Base-by-base conservation (phyloP, 345 rosid species). In the Euphorbia peplus region DNA sequence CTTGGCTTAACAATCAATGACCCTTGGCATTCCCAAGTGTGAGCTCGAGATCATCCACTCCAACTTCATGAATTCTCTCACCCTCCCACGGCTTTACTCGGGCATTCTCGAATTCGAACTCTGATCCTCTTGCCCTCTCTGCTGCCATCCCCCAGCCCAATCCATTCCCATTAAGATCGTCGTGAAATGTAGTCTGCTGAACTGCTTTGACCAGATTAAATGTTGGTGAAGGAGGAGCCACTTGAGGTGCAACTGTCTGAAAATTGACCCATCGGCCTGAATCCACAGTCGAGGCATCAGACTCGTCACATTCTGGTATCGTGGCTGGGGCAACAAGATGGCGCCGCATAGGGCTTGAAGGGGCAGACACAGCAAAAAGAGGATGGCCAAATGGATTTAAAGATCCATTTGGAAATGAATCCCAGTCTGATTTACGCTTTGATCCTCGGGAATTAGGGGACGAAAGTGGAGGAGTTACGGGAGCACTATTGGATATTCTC, bases 81-180 rank as follows among this genome's bases (percentile, higher is more conserved):
- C 99, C 99, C 83, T 95, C 98, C 99, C 99, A 95, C 0, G 99
- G 90, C 81, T 87, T 95, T 52, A 92, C 98, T 73, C 81, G 91
- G 3, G 82, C 82, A 68, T 79, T 86, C 79, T 83, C 87, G 55
- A 95, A 95, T 66, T 92, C 95, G 50, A 92, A 92, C 66, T 95
- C 98, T 0, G 85, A 54, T 66, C 71, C 81, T 67, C 85, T 83
- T 68, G 84, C 96, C 67, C 78, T 83, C 82, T 87, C 96, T 63
- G 57, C 67, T 19, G 63, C 75, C 25, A 66, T 41, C 21, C 80
- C 89, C 88, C 87, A 83, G 5, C 77, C 76, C 21, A 76, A 69
- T 4, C 71, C 75, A 13, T 64, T 73, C 29, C 81, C 77, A 25
- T 74, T 68, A 59, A 73, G 66, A 42, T 76, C 81, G 60, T 75